Percentiles rank a stretch among this genome's conserved stretches.
Evolutionary conservation across 345 rosid species (phyloP).

Genomic region (Iberis pinnata): DNA sequence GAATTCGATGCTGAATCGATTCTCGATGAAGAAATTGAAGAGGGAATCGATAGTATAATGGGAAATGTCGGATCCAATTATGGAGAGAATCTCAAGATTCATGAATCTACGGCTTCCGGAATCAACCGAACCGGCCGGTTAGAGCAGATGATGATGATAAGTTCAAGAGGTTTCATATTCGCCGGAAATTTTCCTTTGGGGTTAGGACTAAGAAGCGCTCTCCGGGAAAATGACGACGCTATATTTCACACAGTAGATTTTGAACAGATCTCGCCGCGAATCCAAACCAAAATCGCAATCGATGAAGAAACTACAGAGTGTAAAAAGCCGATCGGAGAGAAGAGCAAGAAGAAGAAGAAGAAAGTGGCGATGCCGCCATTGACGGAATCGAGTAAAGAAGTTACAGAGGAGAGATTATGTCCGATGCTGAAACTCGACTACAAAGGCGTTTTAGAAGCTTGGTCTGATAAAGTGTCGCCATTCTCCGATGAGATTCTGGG

Average conservation of each 20-base stretch:
- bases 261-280: conserved; percentile 60
- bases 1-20: conserved; percentile 80
- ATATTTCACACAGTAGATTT: conserved; percentile 52
- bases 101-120: conserved; percentile 5
- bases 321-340: conserved; percentile 18
- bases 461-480: conserved; percentile 69
- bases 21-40: conserved; percentile 61
- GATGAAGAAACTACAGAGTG: background rate
- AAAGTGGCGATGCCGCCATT: conserved; percentile 23
- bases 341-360: conserved; percentile 38
- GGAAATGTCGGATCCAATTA: conserved; percentile 34
- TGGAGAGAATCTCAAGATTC: conserved; percentile 5
- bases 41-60: conserved; percentile 78
- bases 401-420: conserved; percentile 30
- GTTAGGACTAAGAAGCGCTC: conserved; percentile 39
- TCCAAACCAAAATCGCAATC: conserved; percentile 13
- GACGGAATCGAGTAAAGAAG: conserved; percentile 29
- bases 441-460: conserved; percentile 60
- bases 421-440: conserved; percentile 59
- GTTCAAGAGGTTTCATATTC: conserved; percentile 30
- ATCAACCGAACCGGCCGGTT: conserved; percentile 11
- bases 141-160: conserved; percentile 26
- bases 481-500: conserved; percentile 48
- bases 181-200: conserved; percentile 32
- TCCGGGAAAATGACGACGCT: conserved; percentile 37